These are phyloP conservation scores for Solanum etuberosum DNA, from an alignment of 257 asterid species.

Conservation along the genomic window DNA sequence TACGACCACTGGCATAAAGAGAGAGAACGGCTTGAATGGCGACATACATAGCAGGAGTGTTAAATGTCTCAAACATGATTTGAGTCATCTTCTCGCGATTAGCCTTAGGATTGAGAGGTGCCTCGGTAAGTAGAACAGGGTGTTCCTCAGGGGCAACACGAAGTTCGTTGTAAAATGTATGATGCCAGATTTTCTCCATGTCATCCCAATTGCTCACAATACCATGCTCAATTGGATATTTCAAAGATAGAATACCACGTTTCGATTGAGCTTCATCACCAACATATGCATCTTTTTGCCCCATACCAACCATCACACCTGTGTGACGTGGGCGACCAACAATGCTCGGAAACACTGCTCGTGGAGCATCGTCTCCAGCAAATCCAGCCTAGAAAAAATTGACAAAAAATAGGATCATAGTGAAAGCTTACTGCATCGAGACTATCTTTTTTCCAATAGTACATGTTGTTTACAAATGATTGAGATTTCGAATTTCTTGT, in stretches of 20 bases:
- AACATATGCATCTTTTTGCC: conserved; percentile 23
- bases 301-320: conserved; percentile 29
- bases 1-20: conserved; percentile 22
- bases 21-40: conserved; percentile 17
- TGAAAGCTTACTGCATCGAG: too few species aligned
- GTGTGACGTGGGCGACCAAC: conserved; percentile 26
- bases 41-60: conserved; percentile 18
- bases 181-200: conserved; percentile 24
- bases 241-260: conserved; percentile 20
- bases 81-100: conserved; percentile 27
- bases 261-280: conserved; percentile 31
- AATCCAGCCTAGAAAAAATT: conserved; percentile 23
- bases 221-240: conserved; percentile 26
- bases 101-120: conserved; percentile 23
- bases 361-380: conserved; percentile 29
- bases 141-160: conserved; percentile 21
- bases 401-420: too few species aligned
- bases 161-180: conserved; percentile 17
- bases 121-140: conserved; percentile 21
- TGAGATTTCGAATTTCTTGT: neutral
- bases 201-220: conserved; percentile 23
- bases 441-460: too few species aligned
- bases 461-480: too few species aligned
- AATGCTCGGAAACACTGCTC: conserved; percentile 29
- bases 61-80: conserved; percentile 20